Base-by-base conservation (phyloP, 176 grass and related monocot species). In the Carex parvula region DNA sequence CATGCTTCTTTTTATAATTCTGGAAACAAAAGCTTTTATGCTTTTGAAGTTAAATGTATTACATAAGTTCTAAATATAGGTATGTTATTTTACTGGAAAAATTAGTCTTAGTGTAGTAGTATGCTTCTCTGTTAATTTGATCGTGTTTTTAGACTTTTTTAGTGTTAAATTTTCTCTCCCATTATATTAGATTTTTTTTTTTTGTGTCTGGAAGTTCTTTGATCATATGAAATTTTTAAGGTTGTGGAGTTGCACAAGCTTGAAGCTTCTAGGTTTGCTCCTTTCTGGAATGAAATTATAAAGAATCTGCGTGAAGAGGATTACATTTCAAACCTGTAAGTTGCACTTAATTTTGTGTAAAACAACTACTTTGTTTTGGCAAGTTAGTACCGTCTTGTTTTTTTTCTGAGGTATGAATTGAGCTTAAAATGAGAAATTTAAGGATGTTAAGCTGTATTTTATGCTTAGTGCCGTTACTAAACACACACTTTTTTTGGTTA, bases 201-300 rank as follows among this genome's bases (percentile, higher is more conserved):
- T 55, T 30, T 76, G 46, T 56, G 48, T 56, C 15, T 77, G 52
- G 22, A 77, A 56, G 21, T 77, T 56, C 2, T 56, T 22, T 77
- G 50, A 77, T 56, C 55, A 77, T 77, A 54, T 76, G 6, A 14
- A 55, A 77, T 77, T 76, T 14, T 15, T 4, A 77, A 97, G 94
- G 11, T 37, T 73, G 9, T 67, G 70, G 92, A 92, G 71, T 88
- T 97, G 57, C 88, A 87, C 65, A 97, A 91, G 92, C 89, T 94
- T 83, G 94, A 97, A 85, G 94, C 94, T 56, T 92, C 94, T 87
- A 94, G 79, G 91, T 97, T 97, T 60, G 81, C 94, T 81, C 94
- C 94, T 69, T 97, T 97, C 79, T 97, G 94, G 94, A 97, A 97
- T 79, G 92, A 94, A 87, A 94, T 94, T 55, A 88, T 94, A 81